phyloP scores from a whole-genome alignment of 1,284 basidiomycete genomes.

The Irpex sp. region DNA sequence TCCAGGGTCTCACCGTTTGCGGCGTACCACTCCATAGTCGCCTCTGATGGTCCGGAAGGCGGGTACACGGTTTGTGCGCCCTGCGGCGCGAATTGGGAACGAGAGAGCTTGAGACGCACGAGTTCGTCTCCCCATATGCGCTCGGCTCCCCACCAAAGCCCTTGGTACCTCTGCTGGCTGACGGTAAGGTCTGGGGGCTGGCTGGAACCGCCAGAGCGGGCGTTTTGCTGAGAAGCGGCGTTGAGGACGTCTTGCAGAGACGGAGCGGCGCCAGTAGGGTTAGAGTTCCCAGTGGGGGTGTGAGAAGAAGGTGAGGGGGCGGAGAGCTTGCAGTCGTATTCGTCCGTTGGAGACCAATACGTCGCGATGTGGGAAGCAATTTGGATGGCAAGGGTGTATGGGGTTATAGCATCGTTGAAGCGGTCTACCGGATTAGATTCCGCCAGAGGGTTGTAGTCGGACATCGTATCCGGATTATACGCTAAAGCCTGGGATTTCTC shows the following conservation, averaged over 20 bases:
- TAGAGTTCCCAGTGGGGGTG: not conserved
- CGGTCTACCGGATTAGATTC: constrained; percentile 13
- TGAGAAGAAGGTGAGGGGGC: constrained; percentile 12
- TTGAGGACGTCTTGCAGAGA: constrained; percentile 20
- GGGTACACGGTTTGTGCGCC: constrained; percentile 55
- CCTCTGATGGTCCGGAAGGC: constrained; percentile 54
- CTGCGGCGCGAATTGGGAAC: constrained; percentile 58
- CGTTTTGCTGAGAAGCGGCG: not conserved
- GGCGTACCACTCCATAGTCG: constrained; percentile 28
- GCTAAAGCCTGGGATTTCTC: constrained; percentile 43
- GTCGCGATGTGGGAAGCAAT: constrained; percentile 55
- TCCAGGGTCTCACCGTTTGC: constrained; percentile 18
- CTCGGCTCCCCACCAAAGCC: constrained; percentile 86
- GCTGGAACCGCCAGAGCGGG: constrained; percentile 9
- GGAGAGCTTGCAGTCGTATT: constrained; percentile 57
- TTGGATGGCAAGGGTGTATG: constrained; percentile 66
- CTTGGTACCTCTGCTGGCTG: constrained; percentile 64
- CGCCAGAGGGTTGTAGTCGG: constrained; percentile 47
- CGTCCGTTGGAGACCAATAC: constrained; percentile 69
- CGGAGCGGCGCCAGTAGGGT: not conserved
- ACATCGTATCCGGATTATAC: constrained; percentile 35
- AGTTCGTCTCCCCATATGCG: constrained; percentile 87
- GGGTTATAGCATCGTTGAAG: constrained; percentile 46
- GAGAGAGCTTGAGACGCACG: constrained; percentile 70
- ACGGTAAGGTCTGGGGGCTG: constrained; percentile 25